These are phyloP conservation scores for Apiospora marii DNA, from an alignment of 2,329 filamentous ascomycete species.

Conservation along the genomic window DNA sequence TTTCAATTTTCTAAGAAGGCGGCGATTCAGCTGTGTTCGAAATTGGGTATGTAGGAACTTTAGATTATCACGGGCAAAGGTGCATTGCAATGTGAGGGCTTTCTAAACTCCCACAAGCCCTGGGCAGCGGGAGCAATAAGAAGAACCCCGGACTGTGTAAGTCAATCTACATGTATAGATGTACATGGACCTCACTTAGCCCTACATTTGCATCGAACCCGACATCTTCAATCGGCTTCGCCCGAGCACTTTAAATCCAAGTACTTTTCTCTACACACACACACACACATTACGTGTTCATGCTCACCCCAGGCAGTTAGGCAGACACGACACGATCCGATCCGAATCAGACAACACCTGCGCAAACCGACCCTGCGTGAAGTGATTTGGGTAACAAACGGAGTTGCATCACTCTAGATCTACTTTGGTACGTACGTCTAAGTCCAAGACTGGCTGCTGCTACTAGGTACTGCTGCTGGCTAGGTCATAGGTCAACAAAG, in stretches of 20 bases:
- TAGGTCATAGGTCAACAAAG: slow-evolving; percentile 13
- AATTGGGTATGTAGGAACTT: background rate
- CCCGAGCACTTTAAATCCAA: background rate
- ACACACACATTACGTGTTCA: slow-evolving; percentile 10
- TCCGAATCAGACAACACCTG: background rate
- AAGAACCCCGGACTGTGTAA: slow-evolving; percentile 15
- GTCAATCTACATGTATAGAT: slow-evolving; percentile 4
- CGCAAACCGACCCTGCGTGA: slow-evolving; percentile 13
- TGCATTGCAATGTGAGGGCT: background rate
- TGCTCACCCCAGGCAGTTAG: slow-evolving; percentile 11
- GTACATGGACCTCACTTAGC: slow-evolving; percentile 10
- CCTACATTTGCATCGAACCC: slow-evolving; percentile 17
- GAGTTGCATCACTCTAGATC: slow-evolving; percentile 6
- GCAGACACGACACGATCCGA: slow-evolving; percentile 17
- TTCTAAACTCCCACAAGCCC: slow-evolving; percentile 18
- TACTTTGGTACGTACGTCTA: background rate
- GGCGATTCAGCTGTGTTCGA: background rate
- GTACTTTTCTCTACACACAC: background rate
- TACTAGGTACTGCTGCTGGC: background rate
- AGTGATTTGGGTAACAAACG: slow-evolving; percentile 12
- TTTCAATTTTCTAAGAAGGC: background rate
- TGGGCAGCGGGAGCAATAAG: slow-evolving; percentile 17
- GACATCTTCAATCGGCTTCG: slow-evolving; percentile 12
- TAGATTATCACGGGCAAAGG: background rate
- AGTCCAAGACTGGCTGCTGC: background rate